Base-by-base conservation (phyloP, 345 rosid genomes). In the Euphorbia pulcherrima region DNA sequence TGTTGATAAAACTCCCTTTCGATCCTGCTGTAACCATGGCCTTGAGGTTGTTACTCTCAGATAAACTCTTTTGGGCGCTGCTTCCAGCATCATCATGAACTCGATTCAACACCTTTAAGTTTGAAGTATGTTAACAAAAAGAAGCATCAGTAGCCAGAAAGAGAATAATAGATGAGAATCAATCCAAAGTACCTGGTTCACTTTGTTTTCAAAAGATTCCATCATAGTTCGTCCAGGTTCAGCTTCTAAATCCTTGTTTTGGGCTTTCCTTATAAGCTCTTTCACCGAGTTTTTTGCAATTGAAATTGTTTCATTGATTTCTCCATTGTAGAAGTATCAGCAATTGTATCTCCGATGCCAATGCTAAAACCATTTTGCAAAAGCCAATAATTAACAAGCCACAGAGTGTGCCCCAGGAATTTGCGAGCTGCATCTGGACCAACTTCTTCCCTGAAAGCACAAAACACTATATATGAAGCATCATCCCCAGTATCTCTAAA, bases 21-120 rank as follows among this genome's bases (percentile, higher is more conserved):
- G 97, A 93, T 71, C 99, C 99, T 57, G 99, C 99, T 64, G 99
- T 93, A 72, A 93, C 99, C 97, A 93, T 93, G 20, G 99, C 97
- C 83, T 93, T 93, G 39, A 93, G 95, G 79, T 93, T 93, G 78
- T 93, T 93, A 74, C 97, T 93, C 81, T 93, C 99, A 27, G 99
- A 89, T 69, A 93, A 82, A 85, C 97, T 90, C 79, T 80, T 89
- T 67, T 91, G 96, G 26, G 99, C 99, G 64, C 99, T 93, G 67
- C 86, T 87, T 76, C 99, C 99, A 68, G 99, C 96, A 76, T 93
- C 97, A 76, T 93, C 99, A 82, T 96, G 97, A 81, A 97, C 99
- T 83, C 81, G 91, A 75, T 93, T 93, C 83, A 93, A 79, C 67
- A 86, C 96, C 97, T 90, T 60, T 41, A 64, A 64, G 70, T 66